Conservation (phyloP, 305 asterid genomes). For the Solanum hybrid region DNA sequence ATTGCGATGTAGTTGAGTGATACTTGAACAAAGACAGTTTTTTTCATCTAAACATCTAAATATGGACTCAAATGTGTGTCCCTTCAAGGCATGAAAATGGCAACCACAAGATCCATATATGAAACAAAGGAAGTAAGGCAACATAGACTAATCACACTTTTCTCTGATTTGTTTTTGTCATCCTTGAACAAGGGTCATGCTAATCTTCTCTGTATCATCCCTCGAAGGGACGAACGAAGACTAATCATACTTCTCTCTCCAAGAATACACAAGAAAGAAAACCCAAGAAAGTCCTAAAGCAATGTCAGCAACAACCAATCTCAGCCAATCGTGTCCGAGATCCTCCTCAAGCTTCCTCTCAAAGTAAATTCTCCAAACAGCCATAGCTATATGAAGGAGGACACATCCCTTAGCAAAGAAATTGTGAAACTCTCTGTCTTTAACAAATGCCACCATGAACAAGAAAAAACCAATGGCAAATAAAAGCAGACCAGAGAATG, state of each 20-base stretch:
- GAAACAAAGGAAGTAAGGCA: background rate
- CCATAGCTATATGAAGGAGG: constrained; percentile 69
- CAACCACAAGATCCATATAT: background rate
- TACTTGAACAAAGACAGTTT: background rate
- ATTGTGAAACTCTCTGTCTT: constrained; percentile 75
- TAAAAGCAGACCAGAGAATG: constrained; percentile 79
- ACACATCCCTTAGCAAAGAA: constrained; percentile 77
- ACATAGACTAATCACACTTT: background rate
- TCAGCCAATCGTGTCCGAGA: constrained; percentile 82
- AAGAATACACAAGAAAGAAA: constrained; percentile 61
- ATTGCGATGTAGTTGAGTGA: background rate
- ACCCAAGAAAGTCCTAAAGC: constrained; percentile 80
- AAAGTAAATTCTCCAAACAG: constrained; percentile 77
- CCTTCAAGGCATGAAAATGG: background rate
- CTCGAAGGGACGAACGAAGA: background rate
- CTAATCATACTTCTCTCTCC: constrained; percentile 95
- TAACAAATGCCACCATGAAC: constrained; percentile 95
- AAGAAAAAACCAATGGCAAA: constrained; percentile 67
- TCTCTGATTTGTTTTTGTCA: background rate
- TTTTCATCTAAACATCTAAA: background rate
- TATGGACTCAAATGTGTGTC: background rate
- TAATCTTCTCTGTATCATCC: background rate
- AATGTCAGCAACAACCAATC: constrained; percentile 68
- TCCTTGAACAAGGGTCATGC: background rate
- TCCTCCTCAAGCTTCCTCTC: constrained; percentile 67